Evolutionary conservation across 176 grass and related monocot genomes (phyloP).

Genomic region (Guadua angustifolia): DNA sequence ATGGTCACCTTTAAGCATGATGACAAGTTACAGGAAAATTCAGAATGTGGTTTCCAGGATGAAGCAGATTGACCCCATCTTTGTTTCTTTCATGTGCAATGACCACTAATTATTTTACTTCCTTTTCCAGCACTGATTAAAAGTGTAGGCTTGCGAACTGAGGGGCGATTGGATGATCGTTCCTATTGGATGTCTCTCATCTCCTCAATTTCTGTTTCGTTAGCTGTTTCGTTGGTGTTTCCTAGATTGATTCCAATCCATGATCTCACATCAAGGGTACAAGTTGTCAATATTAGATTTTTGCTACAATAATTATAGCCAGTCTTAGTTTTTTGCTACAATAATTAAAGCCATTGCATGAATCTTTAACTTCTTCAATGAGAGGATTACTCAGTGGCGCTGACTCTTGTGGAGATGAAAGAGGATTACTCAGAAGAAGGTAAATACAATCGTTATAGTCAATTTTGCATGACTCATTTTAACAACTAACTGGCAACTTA

Average conservation of each 20-base stretch:
- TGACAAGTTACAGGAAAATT: constrained; percentile 83
- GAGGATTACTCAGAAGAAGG: constrained; percentile 83
- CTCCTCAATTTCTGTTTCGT: constrained; percentile 59
- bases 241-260: constrained; percentile 87
- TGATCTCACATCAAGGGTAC: constrained; percentile 71
- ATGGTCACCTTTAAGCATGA: constrained; percentile 98
- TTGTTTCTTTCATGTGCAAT: neutral
- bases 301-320: neutral
- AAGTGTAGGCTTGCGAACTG: constrained; percentile 80
- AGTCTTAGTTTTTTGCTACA: neutral
- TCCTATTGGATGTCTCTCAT: constrained; percentile 74
- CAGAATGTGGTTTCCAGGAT: constrained; percentile 92
- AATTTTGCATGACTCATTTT: constrained; percentile 7
- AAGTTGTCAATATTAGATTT: too few species aligned
- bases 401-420: constrained; percentile 86
- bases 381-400: constrained; percentile 60
- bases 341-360: neutral
- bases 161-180: constrained; percentile 78
- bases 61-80: too few species aligned
- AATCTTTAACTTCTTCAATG: neutral
- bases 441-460: constrained; percentile 47
- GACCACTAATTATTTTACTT: constrained; percentile 25
- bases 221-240: constrained; percentile 80
- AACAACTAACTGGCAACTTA: constrained; percentile 27
- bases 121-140: constrained; percentile 70